phyloP scores from a whole-genome alignment of 2,329 filamentous ascomycete species.

The Fusarium lateritium region DNA sequence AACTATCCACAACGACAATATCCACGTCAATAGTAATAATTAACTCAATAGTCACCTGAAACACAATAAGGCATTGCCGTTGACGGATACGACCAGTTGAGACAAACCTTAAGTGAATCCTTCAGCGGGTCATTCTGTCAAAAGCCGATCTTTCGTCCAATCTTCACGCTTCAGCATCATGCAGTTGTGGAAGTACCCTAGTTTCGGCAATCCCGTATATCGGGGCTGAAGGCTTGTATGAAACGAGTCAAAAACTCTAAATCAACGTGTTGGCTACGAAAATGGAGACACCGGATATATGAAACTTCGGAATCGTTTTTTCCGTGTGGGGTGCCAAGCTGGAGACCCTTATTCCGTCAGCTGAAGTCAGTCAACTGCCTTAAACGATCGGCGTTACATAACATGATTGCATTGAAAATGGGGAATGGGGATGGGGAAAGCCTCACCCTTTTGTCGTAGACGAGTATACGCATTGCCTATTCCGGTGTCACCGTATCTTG shows the following conservation, averaged over 20 bases:
- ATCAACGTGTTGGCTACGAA: not conserved
- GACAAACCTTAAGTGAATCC: not conserved
- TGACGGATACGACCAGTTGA: not conserved
- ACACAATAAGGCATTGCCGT: slow-evolving; percentile 2
- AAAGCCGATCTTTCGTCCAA: not conserved
- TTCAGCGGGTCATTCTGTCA: not conserved
- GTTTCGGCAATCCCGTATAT: slow-evolving; percentile 3
- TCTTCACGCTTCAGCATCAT: not conserved
- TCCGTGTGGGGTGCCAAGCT: not conserved
- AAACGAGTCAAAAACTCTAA: slow-evolving; percentile 30
- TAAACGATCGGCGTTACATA: not conserved
- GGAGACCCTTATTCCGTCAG: not conserved
- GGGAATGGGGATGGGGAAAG: not conserved
- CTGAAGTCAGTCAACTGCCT: not conserved
- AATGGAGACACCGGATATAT: not conserved
- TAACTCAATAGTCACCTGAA: slow-evolving; percentile 18
- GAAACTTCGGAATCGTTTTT: slow-evolving; percentile 20
- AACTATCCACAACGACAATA: not conserved
- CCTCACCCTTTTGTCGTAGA: not conserved
- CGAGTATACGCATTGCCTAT: slow-evolving; percentile 19
- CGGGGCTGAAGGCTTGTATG: slow-evolving; percentile 1
- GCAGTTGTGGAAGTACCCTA: not conserved
- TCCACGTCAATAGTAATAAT: not conserved
- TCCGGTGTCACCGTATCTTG: not conserved
- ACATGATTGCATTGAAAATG: not conserved